Evolutionary conservation across 2,329 filamentous ascomycete species (phyloP).

Genomic region (Diplodia corticola): DNA sequence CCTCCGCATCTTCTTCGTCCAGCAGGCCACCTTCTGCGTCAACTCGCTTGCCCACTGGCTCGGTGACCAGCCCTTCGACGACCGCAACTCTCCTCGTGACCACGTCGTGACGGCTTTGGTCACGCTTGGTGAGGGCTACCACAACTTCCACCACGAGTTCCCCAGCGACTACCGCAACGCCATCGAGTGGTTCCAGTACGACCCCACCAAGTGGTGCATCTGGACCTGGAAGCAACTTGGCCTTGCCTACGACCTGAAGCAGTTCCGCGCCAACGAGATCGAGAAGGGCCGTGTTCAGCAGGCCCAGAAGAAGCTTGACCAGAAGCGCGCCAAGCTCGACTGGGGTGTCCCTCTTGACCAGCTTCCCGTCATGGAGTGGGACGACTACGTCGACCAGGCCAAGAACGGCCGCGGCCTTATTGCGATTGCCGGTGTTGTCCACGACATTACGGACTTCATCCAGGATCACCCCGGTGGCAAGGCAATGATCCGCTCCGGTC

Average conservation of each 20-base stretch:
- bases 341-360: conserved; percentile 47
- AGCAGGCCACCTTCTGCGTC: conserved; percentile 57
- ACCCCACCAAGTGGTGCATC: conserved; percentile 49
- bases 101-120: conserved; percentile 46
- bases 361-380: conserved; percentile 47
- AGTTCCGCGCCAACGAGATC: conserved; percentile 48
- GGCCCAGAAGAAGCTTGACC: conserved; percentile 48
- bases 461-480: conserved; percentile 47
- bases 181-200: conserved; percentile 40
- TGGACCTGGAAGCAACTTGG: conserved; percentile 47
- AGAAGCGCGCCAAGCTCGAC: conserved; percentile 45
- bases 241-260: conserved; percentile 46
- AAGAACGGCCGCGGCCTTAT: conserved; percentile 46
- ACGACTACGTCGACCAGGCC: conserved; percentile 45
- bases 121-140: conserved; percentile 48
- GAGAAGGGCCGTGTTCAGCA: conserved; percentile 48
- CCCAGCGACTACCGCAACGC: conserved; percentile 48
- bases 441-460: conserved; percentile 47
- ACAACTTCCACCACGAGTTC: conserved; percentile 50
- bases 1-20: conserved; percentile 54
- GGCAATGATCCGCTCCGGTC: conserved; percentile 43
- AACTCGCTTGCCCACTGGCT: conserved; percentile 57
- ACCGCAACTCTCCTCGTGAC: conserved; percentile 47
- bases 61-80: conserved; percentile 48
- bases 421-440: conserved; percentile 45